Conservation (phyloP, 2,329 filamentous ascomycete species). For the Pseudogymnoascus sp. region DNA sequence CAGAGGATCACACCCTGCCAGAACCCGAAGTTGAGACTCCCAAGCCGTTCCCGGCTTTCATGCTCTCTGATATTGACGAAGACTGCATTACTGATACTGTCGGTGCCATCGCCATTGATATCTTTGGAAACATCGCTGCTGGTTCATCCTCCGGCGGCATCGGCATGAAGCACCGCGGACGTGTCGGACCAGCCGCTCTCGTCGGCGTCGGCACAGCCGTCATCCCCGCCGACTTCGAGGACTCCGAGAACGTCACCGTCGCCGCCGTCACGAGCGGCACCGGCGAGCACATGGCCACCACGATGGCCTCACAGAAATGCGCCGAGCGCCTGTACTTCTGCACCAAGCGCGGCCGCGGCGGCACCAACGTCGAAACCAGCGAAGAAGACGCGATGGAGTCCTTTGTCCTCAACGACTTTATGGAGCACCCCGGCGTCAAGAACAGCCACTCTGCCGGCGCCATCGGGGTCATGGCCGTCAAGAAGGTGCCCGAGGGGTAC, state of each 20-base stretch:
- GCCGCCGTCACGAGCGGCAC: constrained; percentile 89
- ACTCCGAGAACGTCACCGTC: constrained; percentile 62
- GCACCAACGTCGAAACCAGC: constrained; percentile 56
- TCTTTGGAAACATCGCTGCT: constrained; percentile 78
- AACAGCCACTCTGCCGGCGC: constrained; percentile 76
- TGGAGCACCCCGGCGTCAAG: constrained; percentile 78
- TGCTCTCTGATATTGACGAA: constrained; percentile 30
- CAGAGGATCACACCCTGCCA: background rate
- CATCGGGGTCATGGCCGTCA: constrained; percentile 85
- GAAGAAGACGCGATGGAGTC: constrained; percentile 72
- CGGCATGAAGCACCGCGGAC: constrained; percentile 93
- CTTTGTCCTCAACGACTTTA: constrained; percentile 85
- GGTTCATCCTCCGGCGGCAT: constrained; percentile 96
- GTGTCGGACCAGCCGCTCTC: constrained; percentile 84
- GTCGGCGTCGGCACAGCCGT: constrained; percentile 88
- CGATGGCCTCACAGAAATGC: constrained; percentile 80
- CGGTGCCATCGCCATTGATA: constrained; percentile 88
- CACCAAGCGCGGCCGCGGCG: constrained; percentile 52
- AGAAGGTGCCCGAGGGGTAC: constrained; percentile 68
- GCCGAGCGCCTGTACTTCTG: constrained; percentile 76
- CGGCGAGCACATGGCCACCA: constrained; percentile 96
- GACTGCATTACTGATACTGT: constrained; percentile 83
- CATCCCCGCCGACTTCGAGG: constrained; percentile 66
- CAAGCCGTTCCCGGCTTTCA: background rate
- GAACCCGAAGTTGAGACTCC: background rate